Percentiles rank a stretch among this genome's conserved stretches.
phyloP scores from a whole-genome alignment of 805 yeast species.

The Debaryomyces tyrocola region DNA sequence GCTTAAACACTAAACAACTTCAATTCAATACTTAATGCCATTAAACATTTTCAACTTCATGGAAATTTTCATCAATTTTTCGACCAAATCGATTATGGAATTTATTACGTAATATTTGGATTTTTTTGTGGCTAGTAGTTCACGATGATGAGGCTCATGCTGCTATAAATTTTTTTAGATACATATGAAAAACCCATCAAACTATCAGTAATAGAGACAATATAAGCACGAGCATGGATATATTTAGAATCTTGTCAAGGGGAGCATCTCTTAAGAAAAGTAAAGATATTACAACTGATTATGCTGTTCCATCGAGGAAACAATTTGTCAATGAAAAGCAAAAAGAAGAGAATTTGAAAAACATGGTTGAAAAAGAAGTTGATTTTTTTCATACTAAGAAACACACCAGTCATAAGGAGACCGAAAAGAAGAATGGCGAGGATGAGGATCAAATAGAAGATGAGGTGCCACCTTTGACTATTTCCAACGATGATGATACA shows the following conservation, averaged over 20 bases:
- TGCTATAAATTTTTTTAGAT: slow-evolving; percentile 3
- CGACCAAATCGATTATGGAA: background rate
- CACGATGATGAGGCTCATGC: slow-evolving; percentile 5
- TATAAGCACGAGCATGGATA: slow-evolving; percentile 61
- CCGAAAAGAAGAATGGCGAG: slow-evolving; percentile 18
- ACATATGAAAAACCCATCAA: background rate
- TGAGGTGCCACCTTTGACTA: slow-evolving; percentile 41
- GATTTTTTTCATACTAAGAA: slow-evolving; percentile 78
- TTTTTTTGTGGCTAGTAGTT: background rate
- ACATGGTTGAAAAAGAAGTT: slow-evolving; percentile 65
- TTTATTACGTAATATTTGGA: background rate
- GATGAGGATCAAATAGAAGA: slow-evolving; percentile 31
- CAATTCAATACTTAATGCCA: background rate
- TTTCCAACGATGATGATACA: slow-evolving; percentile 61
- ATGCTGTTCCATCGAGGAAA: slow-evolving; percentile 26
- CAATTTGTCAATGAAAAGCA: slow-evolving; percentile 24
- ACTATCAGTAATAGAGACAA: background rate
- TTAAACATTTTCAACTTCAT: too few species aligned
- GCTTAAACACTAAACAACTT: background rate
- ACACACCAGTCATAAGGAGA: slow-evolving; percentile 18
- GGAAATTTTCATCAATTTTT: slow-evolving; percentile 1
- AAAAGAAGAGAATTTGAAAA: slow-evolving; percentile 41
- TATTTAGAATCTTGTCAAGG: slow-evolving; percentile 78
- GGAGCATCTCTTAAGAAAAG: slow-evolving; percentile 78
- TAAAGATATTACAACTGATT: slow-evolving; percentile 39